Conservation (phyloP, 2,329 filamentous ascomycete genomes). For the Dryadomyces sulphureus region DNA sequence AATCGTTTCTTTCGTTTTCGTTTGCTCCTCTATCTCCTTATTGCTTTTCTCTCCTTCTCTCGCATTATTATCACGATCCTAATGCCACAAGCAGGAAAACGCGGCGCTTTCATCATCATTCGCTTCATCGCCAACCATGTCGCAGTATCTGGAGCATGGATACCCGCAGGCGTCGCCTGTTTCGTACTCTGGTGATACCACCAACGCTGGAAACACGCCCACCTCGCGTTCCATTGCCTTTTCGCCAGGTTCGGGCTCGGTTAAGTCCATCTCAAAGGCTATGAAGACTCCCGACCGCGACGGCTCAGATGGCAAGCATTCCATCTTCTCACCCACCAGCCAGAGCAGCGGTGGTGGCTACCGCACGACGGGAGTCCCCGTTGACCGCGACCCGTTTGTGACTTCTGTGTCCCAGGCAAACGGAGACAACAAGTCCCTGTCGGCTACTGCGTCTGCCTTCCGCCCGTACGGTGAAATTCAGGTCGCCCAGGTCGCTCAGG, state of each 20-base stretch:
- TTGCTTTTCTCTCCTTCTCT: not conserved
- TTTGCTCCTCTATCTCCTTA: not conserved
- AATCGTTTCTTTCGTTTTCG: not conserved
- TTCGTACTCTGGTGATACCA: constrained; percentile 22
- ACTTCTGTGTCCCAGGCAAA: constrained; percentile 19
- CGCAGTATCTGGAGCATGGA: constrained; percentile 23
- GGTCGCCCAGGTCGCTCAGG: no score
- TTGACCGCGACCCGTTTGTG: constrained; percentile 40
- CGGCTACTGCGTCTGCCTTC: constrained; percentile 49
- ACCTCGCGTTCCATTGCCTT: constrained; percentile 49
- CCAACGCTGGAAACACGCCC: constrained; percentile 34
- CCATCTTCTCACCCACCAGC: constrained; percentile 14
- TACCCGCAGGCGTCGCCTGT: constrained; percentile 33
- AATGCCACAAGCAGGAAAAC: not conserved
- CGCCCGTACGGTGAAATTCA: constrained; percentile 33
- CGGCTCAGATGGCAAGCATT: constrained; percentile 15
- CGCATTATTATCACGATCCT: not conserved
- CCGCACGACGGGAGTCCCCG: constrained; percentile 14
- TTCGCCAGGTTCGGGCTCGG: constrained; percentile 42
- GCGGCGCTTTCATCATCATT: not conserved
- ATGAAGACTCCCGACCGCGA: constrained; percentile 18
- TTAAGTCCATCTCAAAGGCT: constrained; percentile 24
- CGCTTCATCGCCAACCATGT: constrained; percentile 16
- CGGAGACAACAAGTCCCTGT: constrained; percentile 32
- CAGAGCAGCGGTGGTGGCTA: constrained; percentile 12